Base-by-base conservation (phyloP, 768 basidiomycete species). In the Lactarius hengduanensis region DNA sequence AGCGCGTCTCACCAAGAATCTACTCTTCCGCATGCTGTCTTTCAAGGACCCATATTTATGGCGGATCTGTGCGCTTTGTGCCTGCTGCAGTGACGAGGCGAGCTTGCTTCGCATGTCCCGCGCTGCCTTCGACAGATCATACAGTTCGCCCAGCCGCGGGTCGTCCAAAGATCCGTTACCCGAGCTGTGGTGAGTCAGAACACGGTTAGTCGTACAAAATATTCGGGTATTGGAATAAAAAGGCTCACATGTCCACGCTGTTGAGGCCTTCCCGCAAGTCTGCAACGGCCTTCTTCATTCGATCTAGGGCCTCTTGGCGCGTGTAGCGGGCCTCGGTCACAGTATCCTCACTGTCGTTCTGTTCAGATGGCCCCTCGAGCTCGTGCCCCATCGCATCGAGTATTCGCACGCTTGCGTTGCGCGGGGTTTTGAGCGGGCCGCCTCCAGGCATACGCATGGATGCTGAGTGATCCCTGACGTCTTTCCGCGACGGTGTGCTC, bases 321-420 rank as follows among this genome's bases (percentile, higher is more conserved):
- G 76, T 75, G 65, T 80, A 63, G 34, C 71, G 77, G 43, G 64
- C 56, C 55, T 74, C 70, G 6, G 62, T 68, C 38, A 66, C 40
- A 9, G 69, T 55, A 54, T 70, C 68, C 8, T 73, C 71, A 26
- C 72, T 73, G 38, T 72, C 71, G 30, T 64, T 67, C 22, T 69
- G 63, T 36, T 65, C 67, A n/a, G 69, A 73, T 20, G 57, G 45
- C 50, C 77, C 78, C 61, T 82, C 79, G 18, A 89, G 78, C 70
- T 86, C 84, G 61, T 78, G 81, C 9, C 89, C 90, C 83, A 88
- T 86, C 6, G 86, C 86, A 72, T 92, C 89, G 50, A 90, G 81
- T 40, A 91, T 77, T 53, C 87, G 82, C 59, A 90, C 78, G 67
- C 79, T 82, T 70, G 74, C 80, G 60, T 70, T 81, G 11, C 74